These are phyloP conservation scores for Drosera spatulata DNA, from an alignment of 179 eudicot species.

Conservation along the genomic window DNA sequence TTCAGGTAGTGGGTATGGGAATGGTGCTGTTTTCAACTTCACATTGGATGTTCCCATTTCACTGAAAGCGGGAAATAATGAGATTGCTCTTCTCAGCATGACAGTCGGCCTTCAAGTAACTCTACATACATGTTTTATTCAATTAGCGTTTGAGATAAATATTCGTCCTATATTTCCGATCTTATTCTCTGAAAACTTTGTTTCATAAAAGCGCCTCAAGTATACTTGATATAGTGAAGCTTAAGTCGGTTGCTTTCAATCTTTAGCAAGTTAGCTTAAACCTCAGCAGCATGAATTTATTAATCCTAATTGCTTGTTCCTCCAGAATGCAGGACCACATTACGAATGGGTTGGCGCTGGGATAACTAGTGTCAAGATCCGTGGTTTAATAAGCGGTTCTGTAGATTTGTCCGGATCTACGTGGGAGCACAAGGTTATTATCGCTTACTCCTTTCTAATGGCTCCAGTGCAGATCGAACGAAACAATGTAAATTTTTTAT, in stretches of 20 bases:
- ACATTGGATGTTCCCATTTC: constrained; percentile 33
- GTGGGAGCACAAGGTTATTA: constrained; percentile 80
- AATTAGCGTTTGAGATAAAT: too few species aligned
- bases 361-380: constrained; percentile 52
- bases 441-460: background rate
- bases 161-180: too few species aligned
- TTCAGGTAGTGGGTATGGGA: constrained; percentile 70
- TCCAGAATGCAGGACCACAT: constrained; percentile 79
- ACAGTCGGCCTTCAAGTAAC: constrained; percentile 89
- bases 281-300: too few species aligned
- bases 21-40: constrained; percentile 39
- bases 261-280: too few species aligned
- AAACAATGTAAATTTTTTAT: too few species aligned
- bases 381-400: constrained; percentile 42
- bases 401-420: constrained; percentile 42
- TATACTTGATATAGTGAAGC: too few species aligned
- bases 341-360: constrained; percentile 98
- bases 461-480: background rate
- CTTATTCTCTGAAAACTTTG: too few species aligned
- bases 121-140: background rate
- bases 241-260: too few species aligned
- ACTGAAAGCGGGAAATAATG: constrained; percentile 76
- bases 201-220: too few species aligned
- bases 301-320: constrained; percentile 5
- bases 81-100: constrained; percentile 88